Evolutionary conservation across 2,329 filamentous ascomycete genomes (phyloP), one percentile per base, ranked within the genome.

Genomic region (Botrytis aclada): DNA sequence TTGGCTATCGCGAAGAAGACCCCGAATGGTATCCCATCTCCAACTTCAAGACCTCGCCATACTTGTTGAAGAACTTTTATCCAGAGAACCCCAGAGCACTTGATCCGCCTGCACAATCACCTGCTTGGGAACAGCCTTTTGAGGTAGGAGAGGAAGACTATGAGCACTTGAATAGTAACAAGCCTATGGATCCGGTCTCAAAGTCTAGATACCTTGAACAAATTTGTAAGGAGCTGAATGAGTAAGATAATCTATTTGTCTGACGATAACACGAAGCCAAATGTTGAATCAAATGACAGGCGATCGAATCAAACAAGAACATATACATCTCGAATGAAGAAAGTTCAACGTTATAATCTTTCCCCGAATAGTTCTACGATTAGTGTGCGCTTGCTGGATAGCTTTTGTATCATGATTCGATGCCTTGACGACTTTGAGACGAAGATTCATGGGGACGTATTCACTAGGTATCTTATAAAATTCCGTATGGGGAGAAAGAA

Each of bases 131-230:
- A 32, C 18, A 37, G 22, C 29, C 43, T 9, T 71, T 25, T 20
- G 12, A 71, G 58, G 41, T 20, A 1, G 69, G 41, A 37, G 3
- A n/a, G 41, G 41, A 71, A 7, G 69, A 71, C 18, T 71, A 71
- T 47, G 56, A 64, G 41, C 34, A 64, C 47, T 32, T 69, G 66
- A 41, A 51, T 4, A 65, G 63, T 34, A 47, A 37, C 3, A 51
- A 25, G 12, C 14, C 63, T n/a, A 51, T 65, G 63, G 8, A 37
- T 37, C 10, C 63, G 5, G 20, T 45, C 1, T 47, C 29, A 7
- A 34, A 45, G 22, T 32, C 29, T 4, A 65, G 16, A 25, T 65
- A 47, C 1, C 34, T 51, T 10, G 39, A 61, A n/a, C 20, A 47
- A 20, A 6, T n/a, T 1, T 51, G n/a, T 22, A 3, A 51, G 32